A percentile compares a stretch with the other conserved stretches of the same genome.
phyloP scores from a whole-genome alignment of 306 rosid species.

The Cucurbita maxima region DNA sequence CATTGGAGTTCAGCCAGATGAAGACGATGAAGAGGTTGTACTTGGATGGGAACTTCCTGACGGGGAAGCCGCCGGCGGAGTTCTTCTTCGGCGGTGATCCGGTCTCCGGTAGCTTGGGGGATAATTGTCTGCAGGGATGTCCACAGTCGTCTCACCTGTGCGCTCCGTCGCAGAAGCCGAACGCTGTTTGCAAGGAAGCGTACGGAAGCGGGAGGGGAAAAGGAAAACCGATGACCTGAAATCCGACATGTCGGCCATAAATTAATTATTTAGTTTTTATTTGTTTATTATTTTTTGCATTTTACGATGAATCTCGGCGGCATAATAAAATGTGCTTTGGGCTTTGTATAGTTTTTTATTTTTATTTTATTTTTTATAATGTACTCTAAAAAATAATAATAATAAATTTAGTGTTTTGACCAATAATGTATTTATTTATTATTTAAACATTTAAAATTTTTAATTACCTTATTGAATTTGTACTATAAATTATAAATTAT shows the following conservation, averaged over 20 bases:
- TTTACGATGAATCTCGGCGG: not conserved
- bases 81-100: conserved; percentile 21
- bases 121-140: conserved; percentile 65
- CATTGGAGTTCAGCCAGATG: conserved; percentile 35
- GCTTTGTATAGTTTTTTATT: not conserved
- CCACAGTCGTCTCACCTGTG: conserved; percentile 59
- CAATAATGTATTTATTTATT: not conserved
- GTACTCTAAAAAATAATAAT: not conserved
- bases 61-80: conserved; percentile 60
- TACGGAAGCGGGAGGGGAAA: conserved; percentile 18
- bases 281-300: not conserved
- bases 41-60: conserved; percentile 64
- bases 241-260: conserved; percentile 15
- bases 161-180: conserved; percentile 60
- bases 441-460: too few relatives aligned
- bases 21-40: conserved; percentile 44
- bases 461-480: too few relatives aligned
- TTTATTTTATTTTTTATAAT: not conserved
- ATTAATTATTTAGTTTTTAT: not conserved
- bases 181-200: conserved; percentile 45
- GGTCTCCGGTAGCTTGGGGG: conserved; percentile 73
- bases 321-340: not conserved
- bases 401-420: not conserved
- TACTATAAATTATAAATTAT: too few relatives aligned
- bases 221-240: conserved; percentile 33